phyloP scores from a whole-genome alignment of 2,329 filamentous ascomycete genomes.

The Aspergillus fructus region DNA sequence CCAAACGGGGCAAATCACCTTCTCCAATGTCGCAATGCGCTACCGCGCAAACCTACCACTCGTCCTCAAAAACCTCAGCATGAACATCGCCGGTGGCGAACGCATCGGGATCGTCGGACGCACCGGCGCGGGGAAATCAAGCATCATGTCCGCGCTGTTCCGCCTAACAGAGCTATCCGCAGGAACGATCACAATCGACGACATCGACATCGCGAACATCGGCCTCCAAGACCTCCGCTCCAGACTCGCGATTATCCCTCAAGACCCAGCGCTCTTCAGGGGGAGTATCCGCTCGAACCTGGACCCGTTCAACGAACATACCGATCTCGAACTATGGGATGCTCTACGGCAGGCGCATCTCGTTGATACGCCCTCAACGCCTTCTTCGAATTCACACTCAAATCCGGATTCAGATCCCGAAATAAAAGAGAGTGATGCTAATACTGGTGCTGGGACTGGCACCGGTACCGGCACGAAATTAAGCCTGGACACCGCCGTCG shows the following conservation, averaged over 20 bases:
- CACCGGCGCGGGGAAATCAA: slow-evolving; percentile 48
- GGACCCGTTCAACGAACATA: slow-evolving; percentile 47
- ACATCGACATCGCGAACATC: slow-evolving; percentile 42
- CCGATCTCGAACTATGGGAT: slow-evolving; percentile 48
- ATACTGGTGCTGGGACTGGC: neutral
- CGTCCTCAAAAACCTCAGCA: slow-evolving; percentile 65
- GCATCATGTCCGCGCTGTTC: slow-evolving; percentile 48
- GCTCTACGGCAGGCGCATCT: slow-evolving; percentile 47
- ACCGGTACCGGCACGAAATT: neutral
- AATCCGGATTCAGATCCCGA: too few species aligned
- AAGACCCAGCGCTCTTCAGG: slow-evolving; percentile 46
- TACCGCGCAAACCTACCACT: slow-evolving; percentile 71
- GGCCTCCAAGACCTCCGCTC: slow-evolving; percentile 44
- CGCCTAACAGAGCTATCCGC: slow-evolving; percentile 42
- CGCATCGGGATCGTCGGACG: slow-evolving; percentile 50
- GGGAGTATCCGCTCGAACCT: slow-evolving; percentile 47
- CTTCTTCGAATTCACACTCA: neutral
- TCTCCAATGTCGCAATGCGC: slow-evolving; percentile 74
- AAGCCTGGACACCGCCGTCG: slow-evolving; percentile 73
- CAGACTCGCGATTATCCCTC: slow-evolving; percentile 46
- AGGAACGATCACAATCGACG: slow-evolving; percentile 45
- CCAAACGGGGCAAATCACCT: slow-evolving; percentile 76
- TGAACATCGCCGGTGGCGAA: slow-evolving; percentile 46
- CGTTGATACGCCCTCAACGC: slow-evolving; percentile 40
- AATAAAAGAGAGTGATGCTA: neutral